Evolutionary conservation across 306 rosid species (phyloP), one percentile per base, ranked within the genome.

Genomic region (Cajanus cajan): DNA sequence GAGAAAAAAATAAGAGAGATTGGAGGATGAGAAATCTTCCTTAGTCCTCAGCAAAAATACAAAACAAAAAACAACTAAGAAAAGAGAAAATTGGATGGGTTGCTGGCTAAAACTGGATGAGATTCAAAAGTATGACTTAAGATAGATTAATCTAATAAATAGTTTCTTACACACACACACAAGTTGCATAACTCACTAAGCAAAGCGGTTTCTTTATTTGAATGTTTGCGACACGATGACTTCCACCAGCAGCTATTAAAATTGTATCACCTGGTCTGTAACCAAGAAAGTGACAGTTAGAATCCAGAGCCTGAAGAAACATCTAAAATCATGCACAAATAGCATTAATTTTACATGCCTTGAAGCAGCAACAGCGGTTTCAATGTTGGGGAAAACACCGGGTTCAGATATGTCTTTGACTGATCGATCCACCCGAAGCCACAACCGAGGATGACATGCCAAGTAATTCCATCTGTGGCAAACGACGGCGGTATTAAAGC

Each of bases 401-500:
- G 95, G 91, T 67, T 87, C 95, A 37, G 93, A 86, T 59, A 73
- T 78, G 69, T 90, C 89, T 78, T 89, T 91, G 71, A 86, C 84
- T 0, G 96, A 89, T 73, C 94, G 87, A 77, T 95, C 98, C 51
- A 95, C 98, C 71, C 98, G 90, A 68, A 95, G 89, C 98, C 98
- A 95, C 61, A 90, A 71, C 36, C 91, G 93, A 84, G 98, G 98
- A 77, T 95, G 98, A 86, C 98, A 95, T 7, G 98, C 97, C 91
- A 95, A 82, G 89, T 87, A 88, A 65, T 85, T 86, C 97, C 97
- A 95, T 91, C 97, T 95, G 98, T 86, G 91, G 98, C 98, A 95
- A 92, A 92, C 98, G 92, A 95, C 97, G 92, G 98, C 98, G 84
- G 98, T 80, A 93, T 95, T 92, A 95, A 92, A 91, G 91, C 98